Evolutionary conservation across 106 monocot genomes (phyloP).

Genomic region (Dactylorhiza incarnata): DNA sequence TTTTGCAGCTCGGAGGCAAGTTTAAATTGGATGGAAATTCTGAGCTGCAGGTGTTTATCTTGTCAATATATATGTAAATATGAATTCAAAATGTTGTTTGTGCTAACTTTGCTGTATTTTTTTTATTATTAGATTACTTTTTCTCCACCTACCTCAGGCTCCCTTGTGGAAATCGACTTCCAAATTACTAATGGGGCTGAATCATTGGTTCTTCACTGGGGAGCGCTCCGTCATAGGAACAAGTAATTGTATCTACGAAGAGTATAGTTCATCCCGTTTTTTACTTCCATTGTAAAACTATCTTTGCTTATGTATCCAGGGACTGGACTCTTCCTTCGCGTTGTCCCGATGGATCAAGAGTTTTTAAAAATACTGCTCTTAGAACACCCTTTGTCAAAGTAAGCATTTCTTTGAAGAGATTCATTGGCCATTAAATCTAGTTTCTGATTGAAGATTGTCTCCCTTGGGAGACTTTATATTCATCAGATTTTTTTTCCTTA

Average conservation of each 20-base stretch:
- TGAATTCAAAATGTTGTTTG: not conserved
- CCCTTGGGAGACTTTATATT: not conserved
- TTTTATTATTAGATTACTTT: conserved; percentile 27
- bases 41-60: conserved; percentile 57
- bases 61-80: not conserved
- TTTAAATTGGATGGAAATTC: conserved; percentile 64
- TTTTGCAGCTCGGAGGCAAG: conserved; percentile 42
- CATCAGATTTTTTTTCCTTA: not conserved
- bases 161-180: conserved; percentile 36
- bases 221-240: conserved; percentile 34
- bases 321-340: conserved; percentile 66
- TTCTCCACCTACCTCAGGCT: conserved; percentile 19
- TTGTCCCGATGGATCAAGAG: conserved; percentile 62
- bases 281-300: not conserved
- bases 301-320: conserved; percentile 24
- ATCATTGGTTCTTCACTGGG: conserved; percentile 84
- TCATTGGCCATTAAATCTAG: not conserved
- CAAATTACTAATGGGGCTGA: conserved; percentile 41
- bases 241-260: conserved; percentile 37
- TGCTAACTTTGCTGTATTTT: conserved; percentile 4
- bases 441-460: not conserved
- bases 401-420: conserved; percentile 9
- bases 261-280: conserved; percentile 5
- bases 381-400: conserved; percentile 72
- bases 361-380: conserved; percentile 79